Percentiles rank a stretch among this genome's conserved stretches.
Evolutionary conservation across 2,329 filamentous ascomycete genomes (phyloP).

Genomic region (Arthrocladium fulminans): DNA sequence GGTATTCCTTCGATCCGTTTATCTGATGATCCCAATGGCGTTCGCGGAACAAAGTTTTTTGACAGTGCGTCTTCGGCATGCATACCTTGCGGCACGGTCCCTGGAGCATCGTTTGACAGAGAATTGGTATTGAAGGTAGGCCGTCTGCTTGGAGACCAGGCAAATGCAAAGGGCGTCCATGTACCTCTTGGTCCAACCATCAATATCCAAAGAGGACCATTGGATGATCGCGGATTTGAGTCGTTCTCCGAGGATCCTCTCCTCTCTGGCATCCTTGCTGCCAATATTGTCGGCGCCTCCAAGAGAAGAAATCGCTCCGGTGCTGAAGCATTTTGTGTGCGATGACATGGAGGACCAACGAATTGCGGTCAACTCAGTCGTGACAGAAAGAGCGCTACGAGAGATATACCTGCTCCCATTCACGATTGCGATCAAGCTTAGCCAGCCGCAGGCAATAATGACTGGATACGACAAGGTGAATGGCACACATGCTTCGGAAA

Average conservation of each 20-base stretch:
- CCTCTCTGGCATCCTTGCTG: conserved; percentile 62
- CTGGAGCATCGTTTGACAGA: conserved; percentile 69
- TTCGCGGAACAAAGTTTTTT: conserved; percentile 58
- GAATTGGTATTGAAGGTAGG: conserved; percentile 60
- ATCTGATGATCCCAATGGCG: conserved; percentile 61
- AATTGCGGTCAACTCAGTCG: conserved; percentile 31
- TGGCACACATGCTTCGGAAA: conserved; percentile 35
- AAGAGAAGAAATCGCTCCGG: conserved; percentile 65
- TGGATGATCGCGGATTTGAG: conserved; percentile 78
- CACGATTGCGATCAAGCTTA: conserved; percentile 49
- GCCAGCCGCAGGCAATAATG: conserved; percentile 48
- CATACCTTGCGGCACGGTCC: conserved; percentile 59
- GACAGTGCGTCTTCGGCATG: conserved; percentile 55
- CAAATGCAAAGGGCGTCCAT: conserved; percentile 65
- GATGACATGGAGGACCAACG: conserved; percentile 39
- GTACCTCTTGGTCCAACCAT: conserved; percentile 67
- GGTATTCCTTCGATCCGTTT: conserved; percentile 56
- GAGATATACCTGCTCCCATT: conserved; percentile 57
- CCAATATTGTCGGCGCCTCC: conserved; percentile 61
- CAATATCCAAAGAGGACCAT: conserved; percentile 69
- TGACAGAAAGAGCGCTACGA: conserved; percentile 46
- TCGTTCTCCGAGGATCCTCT: conserved; percentile 75
- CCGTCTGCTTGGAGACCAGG: conserved; percentile 59
- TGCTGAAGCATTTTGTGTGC: conserved; percentile 57
- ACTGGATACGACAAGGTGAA: conserved; percentile 51